Conservation (phyloP, 2,329 filamentous ascomycete genomes). For the Penicillium sp. region DNA sequence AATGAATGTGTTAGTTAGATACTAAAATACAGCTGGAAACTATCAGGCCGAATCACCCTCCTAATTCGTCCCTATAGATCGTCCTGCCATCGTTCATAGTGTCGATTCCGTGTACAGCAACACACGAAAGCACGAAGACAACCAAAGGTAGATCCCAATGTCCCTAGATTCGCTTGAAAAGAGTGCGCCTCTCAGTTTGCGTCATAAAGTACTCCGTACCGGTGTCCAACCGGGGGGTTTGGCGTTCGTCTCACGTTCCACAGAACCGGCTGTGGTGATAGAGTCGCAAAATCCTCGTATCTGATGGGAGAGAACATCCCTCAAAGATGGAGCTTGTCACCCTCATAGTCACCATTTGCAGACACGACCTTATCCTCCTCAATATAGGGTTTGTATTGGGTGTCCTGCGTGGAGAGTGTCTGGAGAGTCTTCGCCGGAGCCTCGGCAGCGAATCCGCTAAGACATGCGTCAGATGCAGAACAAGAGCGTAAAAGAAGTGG, state of each 20-base stretch:
- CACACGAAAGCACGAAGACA: background rate
- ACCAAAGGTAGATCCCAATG: background rate
- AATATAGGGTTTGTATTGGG: constrained; percentile 59
- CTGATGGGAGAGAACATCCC: background rate
- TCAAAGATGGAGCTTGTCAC: constrained; percentile 5
- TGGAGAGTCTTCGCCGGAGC: constrained; percentile 66
- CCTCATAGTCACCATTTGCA: constrained; percentile 29
- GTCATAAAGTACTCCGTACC: background rate
- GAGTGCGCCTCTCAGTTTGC: background rate
- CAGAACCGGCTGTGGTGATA: constrained; percentile 9
- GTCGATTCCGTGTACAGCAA: background rate
- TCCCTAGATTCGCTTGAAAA: background rate
- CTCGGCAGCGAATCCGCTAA: constrained; percentile 72
- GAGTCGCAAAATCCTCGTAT: background rate
- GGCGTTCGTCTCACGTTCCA: constrained; percentile 1
- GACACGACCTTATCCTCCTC: constrained; percentile 72
- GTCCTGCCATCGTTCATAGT: background rate
- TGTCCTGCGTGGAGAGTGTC: constrained; percentile 60
- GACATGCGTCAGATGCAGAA: constrained; percentile 3
- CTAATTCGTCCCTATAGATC: background rate
- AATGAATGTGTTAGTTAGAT: background rate
- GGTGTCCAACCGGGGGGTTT: background rate
- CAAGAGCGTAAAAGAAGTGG: background rate
- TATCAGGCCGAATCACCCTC: background rate
- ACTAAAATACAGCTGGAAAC: background rate